Evolutionary conservation across 495 filamentous ascomycete species (phyloP).

Genomic region (Podospora bellae-mahoneyi): DNA sequence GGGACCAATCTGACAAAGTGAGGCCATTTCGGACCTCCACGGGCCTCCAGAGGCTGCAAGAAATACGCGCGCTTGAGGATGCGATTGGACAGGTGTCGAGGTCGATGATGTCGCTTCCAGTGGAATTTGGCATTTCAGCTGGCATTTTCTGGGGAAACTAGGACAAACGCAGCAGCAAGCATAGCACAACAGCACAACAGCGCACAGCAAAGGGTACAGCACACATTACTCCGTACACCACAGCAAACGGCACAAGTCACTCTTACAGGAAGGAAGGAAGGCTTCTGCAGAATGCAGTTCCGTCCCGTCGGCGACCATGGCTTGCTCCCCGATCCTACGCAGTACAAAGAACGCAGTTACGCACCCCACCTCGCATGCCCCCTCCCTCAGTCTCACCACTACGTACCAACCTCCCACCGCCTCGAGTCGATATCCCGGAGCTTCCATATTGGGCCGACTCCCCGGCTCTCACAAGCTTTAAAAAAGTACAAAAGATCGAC

Average conservation of each 20-base stretch:
- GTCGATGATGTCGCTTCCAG: slow-evolving; percentile 2
- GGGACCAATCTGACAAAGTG: no score
- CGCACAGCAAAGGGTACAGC: no score
- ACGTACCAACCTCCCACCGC: background rate
- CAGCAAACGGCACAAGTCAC: no score
- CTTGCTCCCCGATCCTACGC: background rate
- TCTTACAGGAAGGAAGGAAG: background rate
- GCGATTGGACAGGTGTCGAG: slow-evolving; percentile 2
- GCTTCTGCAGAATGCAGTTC: background rate
- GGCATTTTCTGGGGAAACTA: slow-evolving; percentile 2
- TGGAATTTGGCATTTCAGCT: slow-evolving; percentile 4
- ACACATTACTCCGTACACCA: no score
- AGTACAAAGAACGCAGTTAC: no score
- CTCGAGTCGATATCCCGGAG: background rate
- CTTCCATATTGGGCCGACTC: background rate
- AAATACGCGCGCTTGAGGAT: background rate
- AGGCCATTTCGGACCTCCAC: background rate
- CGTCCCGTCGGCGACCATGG: slow-evolving; percentile 7
- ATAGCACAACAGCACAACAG: background rate
- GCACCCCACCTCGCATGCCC: slow-evolving; percentile 3
- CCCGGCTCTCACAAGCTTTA: background rate
- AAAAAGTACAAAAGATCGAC: background rate
- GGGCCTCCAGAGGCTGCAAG: background rate
- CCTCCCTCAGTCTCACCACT: background rate
- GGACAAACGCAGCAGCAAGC: background rate